Percentiles rank a stretch among this genome's conserved stretches.
phyloP scores from a whole-genome alignment of 2,329 filamentous ascomycete genomes.

The Cordyceps militaris region DNA sequence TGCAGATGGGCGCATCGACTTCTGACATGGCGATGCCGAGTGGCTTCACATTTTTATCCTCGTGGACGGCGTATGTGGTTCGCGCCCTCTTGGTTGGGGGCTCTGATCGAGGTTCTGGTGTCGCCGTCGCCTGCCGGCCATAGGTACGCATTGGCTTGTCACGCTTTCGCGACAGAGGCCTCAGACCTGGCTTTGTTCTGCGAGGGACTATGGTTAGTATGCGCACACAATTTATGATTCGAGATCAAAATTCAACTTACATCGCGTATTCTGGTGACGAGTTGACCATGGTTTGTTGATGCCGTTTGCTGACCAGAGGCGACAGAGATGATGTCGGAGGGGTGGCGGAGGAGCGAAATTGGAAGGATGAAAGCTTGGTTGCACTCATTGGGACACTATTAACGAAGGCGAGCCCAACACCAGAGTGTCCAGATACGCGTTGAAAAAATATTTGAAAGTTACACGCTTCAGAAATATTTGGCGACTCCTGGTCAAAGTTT shows the following conservation, averaged over 20 bases:
- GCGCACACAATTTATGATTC: neutral
- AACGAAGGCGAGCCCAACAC: neutral
- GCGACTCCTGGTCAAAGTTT: neutral
- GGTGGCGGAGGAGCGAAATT: neutral
- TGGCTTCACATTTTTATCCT: slow-evolving; percentile 4
- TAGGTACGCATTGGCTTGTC: slow-evolving; percentile 34
- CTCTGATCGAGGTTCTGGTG: slow-evolving; percentile 21
- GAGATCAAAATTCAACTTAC: slow-evolving; percentile 12
- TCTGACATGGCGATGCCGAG: neutral
- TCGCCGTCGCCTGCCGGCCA: slow-evolving; percentile 26
- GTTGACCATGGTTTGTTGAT: slow-evolving; percentile 16
- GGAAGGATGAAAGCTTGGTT: neutral
- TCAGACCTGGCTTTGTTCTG: slow-evolving; percentile 27
- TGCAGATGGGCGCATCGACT: neutral
- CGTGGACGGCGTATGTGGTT: neutral
- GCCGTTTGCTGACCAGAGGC: neutral
- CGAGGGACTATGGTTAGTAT: slow-evolving; percentile 13
- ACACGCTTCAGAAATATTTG: neutral
- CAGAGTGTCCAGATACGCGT: neutral
- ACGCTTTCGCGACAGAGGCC: slow-evolving; percentile 22
- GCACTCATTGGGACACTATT: neutral
- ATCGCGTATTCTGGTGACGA: slow-evolving; percentile 26
- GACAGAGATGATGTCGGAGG: neutral
- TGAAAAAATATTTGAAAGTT: slow-evolving; percentile 2
- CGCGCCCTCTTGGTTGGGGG: slow-evolving; percentile 22